A percentile compares a stretch with the other conserved stretches of the same genome.
Conservation (phyloP, 345 rosid species). For the Populus tremula region DNA sequence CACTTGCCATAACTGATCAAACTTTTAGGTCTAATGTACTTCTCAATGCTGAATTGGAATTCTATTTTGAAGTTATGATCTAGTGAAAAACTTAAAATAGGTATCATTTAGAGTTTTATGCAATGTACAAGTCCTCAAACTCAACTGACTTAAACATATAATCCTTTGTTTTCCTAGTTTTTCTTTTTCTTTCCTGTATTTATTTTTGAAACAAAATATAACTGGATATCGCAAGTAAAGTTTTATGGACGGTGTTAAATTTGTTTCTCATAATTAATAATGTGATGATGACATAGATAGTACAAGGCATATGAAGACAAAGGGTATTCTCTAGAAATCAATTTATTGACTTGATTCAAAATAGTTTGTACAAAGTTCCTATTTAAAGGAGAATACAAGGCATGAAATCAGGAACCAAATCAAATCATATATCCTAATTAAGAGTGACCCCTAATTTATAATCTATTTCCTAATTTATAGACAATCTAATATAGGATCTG, state of each 20-base stretch:
- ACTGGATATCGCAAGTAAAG: not conserved
- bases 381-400: too few relatives aligned
- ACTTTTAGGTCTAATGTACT: not conserved
- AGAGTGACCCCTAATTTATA: too few relatives aligned
- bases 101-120: not conserved
- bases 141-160: not conserved
- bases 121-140: not conserved
- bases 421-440: too few relatives aligned
- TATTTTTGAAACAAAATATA: not conserved
- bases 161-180: not conserved
- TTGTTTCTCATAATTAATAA: not conserved
- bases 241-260: not conserved
- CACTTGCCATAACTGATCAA: not conserved
- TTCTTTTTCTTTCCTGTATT: not conserved
- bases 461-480: too few relatives aligned
- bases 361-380: too few relatives aligned
- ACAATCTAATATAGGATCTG: too few relatives aligned
- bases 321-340: too few relatives aligned
- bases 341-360: too few relatives aligned
- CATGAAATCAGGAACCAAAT: too few relatives aligned
- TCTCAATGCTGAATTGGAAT: not conserved
- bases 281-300: not conserved
- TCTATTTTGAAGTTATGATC: not conserved
- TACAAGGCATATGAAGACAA: not conserved
- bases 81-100: not conserved